Evolutionary conservation across 768 basidiomycete species (phyloP), one percentile per base, ranked within the genome.

Genomic region (Leccinum pellstonianum): DNA sequence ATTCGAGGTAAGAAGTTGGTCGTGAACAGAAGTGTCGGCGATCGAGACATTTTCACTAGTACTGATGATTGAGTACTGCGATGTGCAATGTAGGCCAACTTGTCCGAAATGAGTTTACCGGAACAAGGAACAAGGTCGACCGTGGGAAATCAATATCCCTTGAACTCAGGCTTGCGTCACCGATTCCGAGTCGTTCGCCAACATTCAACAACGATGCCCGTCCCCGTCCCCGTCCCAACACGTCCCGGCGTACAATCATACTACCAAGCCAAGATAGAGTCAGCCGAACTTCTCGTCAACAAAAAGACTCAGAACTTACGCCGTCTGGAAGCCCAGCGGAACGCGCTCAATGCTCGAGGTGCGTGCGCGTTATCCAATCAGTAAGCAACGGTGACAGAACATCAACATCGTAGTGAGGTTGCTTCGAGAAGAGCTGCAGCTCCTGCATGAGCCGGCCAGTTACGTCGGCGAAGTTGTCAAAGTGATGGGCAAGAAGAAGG

Each of bases 401-500:
- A 12, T n/a, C 10, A 19, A 11, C 5, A 33, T 33, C 25, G 29
- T 52, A 97, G 96, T 99, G 27, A 82, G 96, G 50, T 75, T 98
- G 9, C 79, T 98, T 35, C 75, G 96, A 96, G 75, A 99, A 73
- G 96, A 96, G 75, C 78, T 98, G 3, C 95, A 95, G 68, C 79
- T 95, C 14, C 79, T 97, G 5, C 94, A 95, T 64, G 96, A 98
- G 69, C 95, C 96, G 0, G 96, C 95, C 27, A 93, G 90, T 71
- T 98, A 98, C 77, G 95, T 99, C 41, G 97, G 97, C 10, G 97
- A 98, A 76, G 87, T 98, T 12, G 89, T 98, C 65, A 98, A 96
- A 77, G 89, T 97, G 7, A 99, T 98, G 97, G 94, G 95, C 57
- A 98, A 98, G 89, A 98, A 88, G 75, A 98, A 98, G 77, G 95